Base-by-base conservation (phyloP, 306 rosid species). In the Castanospermum australe region DNA sequence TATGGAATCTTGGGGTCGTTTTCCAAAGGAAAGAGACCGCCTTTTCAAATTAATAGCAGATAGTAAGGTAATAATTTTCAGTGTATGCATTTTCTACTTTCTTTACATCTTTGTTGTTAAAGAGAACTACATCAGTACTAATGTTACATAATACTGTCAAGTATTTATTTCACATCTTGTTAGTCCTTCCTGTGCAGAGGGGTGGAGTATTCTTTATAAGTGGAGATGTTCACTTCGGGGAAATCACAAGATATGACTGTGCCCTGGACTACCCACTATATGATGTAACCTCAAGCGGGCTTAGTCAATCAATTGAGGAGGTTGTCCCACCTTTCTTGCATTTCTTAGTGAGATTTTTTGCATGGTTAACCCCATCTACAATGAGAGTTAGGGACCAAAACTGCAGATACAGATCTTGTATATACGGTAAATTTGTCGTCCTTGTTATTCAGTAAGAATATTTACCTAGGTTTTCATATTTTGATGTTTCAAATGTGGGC, bases 151-250 rank as follows among this genome's bases (percentile, higher is more conserved):
- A 57, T 63, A 35, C 55, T 44, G 39, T 55, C 35, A 69, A 71
- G 52, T 65, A 60, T 63, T 75, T 22, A 56, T 82, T 73, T 54
- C 56, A 45, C 68, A 59, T 73, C 45, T 75, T 65, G 70, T 39
- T 47, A 76, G 80, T 78, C 67, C 38, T 59, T 79, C 73, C 45
- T 83, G 73, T 61, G 69, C 84, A 93, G 97, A 88, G 96, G 77
- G 76, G 81, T 38, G 96, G 93, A 77, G 90, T 88, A 51, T 45
- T 90, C 84, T 93, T 93, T 68, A 85, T 90, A 36, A 93, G 97
- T 45, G 97, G 97, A 54, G 97, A 93, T 84, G 97, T 93, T 85
- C 97, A 93, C 86, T 93, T 90, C 59, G 96, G 96, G 80, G 96
- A 93, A 85, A 86, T 93, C 65, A 78, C 94, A 30, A 88, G 90